Conservation (phyloP, 2,329 filamentous ascomycete species). For the Botrytis cinerea region DNA sequence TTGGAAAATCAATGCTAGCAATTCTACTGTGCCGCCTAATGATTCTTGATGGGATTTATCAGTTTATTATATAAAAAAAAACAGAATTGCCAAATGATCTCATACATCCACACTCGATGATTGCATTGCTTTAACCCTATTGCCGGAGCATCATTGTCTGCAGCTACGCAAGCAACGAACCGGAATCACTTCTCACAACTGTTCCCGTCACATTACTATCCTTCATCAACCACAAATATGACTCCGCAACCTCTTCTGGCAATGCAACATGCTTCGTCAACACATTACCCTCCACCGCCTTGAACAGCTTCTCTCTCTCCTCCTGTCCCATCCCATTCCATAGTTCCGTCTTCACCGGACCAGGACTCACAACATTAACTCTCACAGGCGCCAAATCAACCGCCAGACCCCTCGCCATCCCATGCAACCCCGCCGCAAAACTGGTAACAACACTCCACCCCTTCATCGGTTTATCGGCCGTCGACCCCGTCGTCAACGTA, state of each 20-base stretch:
- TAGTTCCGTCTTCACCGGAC: slow-evolving; percentile 53
- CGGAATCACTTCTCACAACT: slow-evolving; percentile 32
- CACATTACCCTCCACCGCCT: slow-evolving; percentile 26
- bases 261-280: slow-evolving; percentile 30
- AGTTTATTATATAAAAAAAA: neutral
- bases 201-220: slow-evolving; percentile 45
- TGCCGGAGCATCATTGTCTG: neutral
- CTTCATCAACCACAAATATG: slow-evolving; percentile 49
- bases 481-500: slow-evolving; percentile 31
- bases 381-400: slow-evolving; percentile 63
- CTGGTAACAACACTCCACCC: slow-evolving; percentile 51
- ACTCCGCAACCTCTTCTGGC: slow-evolving; percentile 48
- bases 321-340: slow-evolving; percentile 42
- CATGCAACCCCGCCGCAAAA: slow-evolving; percentile 53
- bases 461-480: slow-evolving; percentile 28
- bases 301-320: slow-evolving; percentile 42
- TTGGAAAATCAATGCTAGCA: slow-evolving; percentile 26
- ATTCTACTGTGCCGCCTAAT: neutral
- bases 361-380: slow-evolving; percentile 63
- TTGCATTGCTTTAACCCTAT: neutral
- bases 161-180: slow-evolving; percentile 9
- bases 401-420: slow-evolving; percentile 57
- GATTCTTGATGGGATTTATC: neutral
- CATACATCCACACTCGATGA: neutral
- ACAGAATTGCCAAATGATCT: no score